A percentile compares a stretch with the other conserved stretches of the same genome.
Conservation (phyloP, 2,329 filamentous ascomycete species). For the Lachnellula cervina region DNA sequence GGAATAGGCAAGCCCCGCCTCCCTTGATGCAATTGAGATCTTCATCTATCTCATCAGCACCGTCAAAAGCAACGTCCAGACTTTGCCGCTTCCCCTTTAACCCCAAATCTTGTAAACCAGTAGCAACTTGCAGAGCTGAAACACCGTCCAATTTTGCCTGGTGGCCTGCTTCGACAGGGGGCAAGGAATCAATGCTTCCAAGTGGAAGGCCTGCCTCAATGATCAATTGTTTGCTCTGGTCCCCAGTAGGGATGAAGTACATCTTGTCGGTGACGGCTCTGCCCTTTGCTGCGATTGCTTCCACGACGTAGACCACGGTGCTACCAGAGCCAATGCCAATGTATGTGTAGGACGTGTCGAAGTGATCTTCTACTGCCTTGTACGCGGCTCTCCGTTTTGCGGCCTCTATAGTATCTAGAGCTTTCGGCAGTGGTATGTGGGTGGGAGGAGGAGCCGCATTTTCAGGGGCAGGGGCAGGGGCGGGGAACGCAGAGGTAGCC, state of each 20-base stretch:
- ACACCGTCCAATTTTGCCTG: conserved; percentile 22
- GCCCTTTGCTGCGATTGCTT: conserved; percentile 65
- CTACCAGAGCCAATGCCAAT: conserved; percentile 79
- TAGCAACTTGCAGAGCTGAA: conserved; percentile 69
- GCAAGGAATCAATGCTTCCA: conserved; percentile 41
- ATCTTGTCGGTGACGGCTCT: conserved; percentile 54
- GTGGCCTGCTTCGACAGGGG: conserved; percentile 25
- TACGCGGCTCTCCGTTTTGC: conserved; percentile 73
- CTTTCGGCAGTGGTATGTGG: conserved; percentile 4
- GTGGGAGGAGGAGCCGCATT: conserved; percentile 13
- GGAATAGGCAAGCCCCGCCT: conserved; percentile 93
- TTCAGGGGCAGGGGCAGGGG: conserved; percentile 8
- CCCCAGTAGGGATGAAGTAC: conserved; percentile 81
- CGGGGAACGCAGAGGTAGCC: conserved; percentile 12
- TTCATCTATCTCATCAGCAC: conserved; percentile 93
- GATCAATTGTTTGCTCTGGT: conserved; percentile 68
- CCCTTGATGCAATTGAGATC: conserved; percentile 97
- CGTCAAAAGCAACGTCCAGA: conserved; percentile 91
- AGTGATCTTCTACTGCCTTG: conserved; percentile 69
- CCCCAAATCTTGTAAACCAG: conserved; percentile 30
- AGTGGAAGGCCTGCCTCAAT: conserved; percentile 71
- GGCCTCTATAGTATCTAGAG: conserved; percentile 51
- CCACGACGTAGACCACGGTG: conserved; percentile 79
- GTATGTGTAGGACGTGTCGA: conserved; percentile 55
- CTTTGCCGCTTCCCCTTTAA: conserved; percentile 38